Percentiles rank a stretch among this genome's conserved stretches.
Evolutionary conservation across 805 yeast genomes (phyloP).

Genomic region (Zygosaccharomyces pseudorouxii): DNA sequence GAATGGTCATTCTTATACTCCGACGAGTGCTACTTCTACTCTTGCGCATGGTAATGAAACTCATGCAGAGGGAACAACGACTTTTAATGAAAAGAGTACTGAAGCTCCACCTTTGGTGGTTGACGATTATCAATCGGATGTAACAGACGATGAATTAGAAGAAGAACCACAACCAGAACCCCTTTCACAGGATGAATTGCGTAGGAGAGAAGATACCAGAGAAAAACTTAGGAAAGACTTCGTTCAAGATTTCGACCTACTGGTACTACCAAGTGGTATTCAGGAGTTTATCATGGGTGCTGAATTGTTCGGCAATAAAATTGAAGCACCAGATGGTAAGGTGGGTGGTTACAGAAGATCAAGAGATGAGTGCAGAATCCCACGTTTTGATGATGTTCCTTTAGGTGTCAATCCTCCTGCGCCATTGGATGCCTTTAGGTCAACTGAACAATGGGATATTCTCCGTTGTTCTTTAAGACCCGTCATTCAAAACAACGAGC

Average conservation of each 20-base stretch:
- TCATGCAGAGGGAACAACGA: constrained; percentile 1
- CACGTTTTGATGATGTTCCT: constrained; percentile 27
- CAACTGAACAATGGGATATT: constrained; percentile 34
- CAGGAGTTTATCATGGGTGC: constrained; percentile 34
- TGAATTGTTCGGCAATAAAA: constrained; percentile 21
- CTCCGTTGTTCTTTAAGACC: constrained; percentile 23
- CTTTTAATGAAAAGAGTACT: constrained; percentile 4
- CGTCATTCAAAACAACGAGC: constrained; percentile 7
- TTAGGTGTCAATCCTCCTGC: constrained; percentile 33
- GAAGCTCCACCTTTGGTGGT: constrained; percentile 2
- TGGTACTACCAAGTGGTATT: constrained; percentile 33
- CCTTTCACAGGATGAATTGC: constrained; percentile 16
- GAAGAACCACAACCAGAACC: constrained; percentile 15
- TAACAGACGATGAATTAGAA: constrained; percentile 28
- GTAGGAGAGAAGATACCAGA: constrained; percentile 7
- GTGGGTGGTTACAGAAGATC: constrained; percentile 31
- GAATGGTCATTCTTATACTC: constrained; percentile 9
- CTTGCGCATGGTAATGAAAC: constrained; percentile 1
- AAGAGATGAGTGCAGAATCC: constrained; percentile 25
- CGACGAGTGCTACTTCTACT: not conserved
- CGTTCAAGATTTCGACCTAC: constrained; percentile 19
- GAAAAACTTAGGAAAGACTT: constrained; percentile 15
- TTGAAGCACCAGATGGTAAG: constrained; percentile 23
- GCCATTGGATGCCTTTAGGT: constrained; percentile 35
- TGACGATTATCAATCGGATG: constrained; percentile 24